These are phyloP conservation scores for Mucor piriformis DNA, from an alignment of 371 early-diverging fungal genomes.

Conservation along the genomic window DNA sequence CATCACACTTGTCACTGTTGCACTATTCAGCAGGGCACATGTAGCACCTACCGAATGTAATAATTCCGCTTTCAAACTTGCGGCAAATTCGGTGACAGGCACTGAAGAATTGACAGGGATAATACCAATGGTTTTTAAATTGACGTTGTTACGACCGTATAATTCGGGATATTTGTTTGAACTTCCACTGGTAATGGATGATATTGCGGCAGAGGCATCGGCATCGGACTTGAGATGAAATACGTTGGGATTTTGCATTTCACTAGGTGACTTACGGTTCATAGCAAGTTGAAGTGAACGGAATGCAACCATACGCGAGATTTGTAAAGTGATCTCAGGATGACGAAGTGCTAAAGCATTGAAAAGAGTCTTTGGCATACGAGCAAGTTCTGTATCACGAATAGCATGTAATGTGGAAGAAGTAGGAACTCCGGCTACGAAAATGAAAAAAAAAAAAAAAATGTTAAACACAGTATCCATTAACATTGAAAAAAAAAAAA, in stretches of 20 bases:
- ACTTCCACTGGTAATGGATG: conserved; percentile 11
- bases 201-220: conserved; percentile 18
- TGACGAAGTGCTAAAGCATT: conserved; percentile 86
- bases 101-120: conserved; percentile 85
- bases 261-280: conserved; percentile 30
- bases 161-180: conserved; percentile 40
- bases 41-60: conserved; percentile 71
- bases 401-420: conserved; percentile 96
- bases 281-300: conserved; percentile 62
- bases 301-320: conserved; percentile 88
- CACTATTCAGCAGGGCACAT: conserved; percentile 77
- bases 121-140: conserved; percentile 92
- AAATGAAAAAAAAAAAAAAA: conserved; percentile 1
- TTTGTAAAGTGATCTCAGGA: conserved; percentile 90
- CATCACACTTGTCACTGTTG: conserved; percentile 77
- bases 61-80: conserved; percentile 76
- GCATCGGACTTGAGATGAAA: conserved; percentile 14
- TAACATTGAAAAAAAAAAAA: no score
- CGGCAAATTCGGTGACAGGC: conserved; percentile 89
- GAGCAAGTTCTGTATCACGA: conserved; percentile 93
- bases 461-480: neutral
- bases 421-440: conserved; percentile 66
- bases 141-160: conserved; percentile 81
- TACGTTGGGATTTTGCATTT: conserved; percentile 14
- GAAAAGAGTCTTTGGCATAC: conserved; percentile 95